A percentile compares a stretch with the other conserved stretches of the same genome.
Evolutionary conservation across 164 flowering plant species (phyloP).

Genomic region (Piper betle): DNA sequence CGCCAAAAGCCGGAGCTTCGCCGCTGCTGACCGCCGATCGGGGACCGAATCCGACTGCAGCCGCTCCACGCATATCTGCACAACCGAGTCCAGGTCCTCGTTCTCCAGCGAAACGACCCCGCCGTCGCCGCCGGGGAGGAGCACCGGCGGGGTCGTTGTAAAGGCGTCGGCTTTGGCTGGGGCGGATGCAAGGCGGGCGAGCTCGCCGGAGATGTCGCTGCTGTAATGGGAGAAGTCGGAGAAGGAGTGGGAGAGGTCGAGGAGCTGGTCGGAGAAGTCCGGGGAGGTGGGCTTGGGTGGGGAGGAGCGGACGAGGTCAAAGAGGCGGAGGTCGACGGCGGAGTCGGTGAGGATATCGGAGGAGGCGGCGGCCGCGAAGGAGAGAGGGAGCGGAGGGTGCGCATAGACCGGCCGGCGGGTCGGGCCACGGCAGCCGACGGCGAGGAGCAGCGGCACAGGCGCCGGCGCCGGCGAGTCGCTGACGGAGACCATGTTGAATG

Average conservation of each 20-base stretch:
- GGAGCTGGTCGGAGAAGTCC: slow-evolving; percentile 6
- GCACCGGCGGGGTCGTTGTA: background rate
- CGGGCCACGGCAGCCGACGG: slow-evolving; percentile 16
- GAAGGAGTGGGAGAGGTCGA: slow-evolving; percentile 67
- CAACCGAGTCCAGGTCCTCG: slow-evolving; percentile 73
- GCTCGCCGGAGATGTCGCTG: slow-evolving; percentile 89
- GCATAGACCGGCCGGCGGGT: slow-evolving; percentile 65
- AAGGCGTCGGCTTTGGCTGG: slow-evolving; percentile 22
- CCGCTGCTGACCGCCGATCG: slow-evolving; percentile 68
- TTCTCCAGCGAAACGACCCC: slow-evolving; percentile 71
- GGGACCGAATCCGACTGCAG: slow-evolving; percentile 44
- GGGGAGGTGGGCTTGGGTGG: slow-evolving; percentile 9
- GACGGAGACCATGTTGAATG: slow-evolving; percentile 9
- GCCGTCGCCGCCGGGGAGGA: slow-evolving; percentile 30
- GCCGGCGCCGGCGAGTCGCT: slow-evolving; percentile 6
- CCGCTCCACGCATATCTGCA: slow-evolving; percentile 54
- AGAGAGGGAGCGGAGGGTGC: slow-evolving; percentile 73
- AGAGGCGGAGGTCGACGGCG: slow-evolving; percentile 60
- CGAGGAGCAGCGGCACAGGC: slow-evolving; percentile 6
- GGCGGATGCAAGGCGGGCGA: slow-evolving; percentile 59
- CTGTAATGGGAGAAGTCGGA: slow-evolving; percentile 74
- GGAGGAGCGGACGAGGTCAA: slow-evolving; percentile 36
- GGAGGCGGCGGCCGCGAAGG: slow-evolving; percentile 17
- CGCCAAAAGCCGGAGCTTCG: slow-evolving; percentile 68
- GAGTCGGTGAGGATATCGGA: slow-evolving; percentile 72